phyloP scores from a whole-genome alignment of 1,139 yeast genomes.

The Zygosaccharomyces pseudobailii region DNA sequence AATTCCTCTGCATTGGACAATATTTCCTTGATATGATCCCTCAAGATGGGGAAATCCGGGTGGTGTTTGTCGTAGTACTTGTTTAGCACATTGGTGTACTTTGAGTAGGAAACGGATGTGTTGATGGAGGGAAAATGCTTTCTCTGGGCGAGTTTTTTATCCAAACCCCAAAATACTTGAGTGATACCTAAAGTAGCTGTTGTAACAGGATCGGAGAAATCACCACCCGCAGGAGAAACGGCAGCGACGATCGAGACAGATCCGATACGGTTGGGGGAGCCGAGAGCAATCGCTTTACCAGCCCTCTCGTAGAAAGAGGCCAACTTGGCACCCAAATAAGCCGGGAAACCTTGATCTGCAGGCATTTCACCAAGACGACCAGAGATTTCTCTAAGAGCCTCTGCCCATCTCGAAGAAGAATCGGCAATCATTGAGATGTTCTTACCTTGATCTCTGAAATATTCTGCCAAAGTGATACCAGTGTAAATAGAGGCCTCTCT shows the following conservation, averaged over 20 bases:
- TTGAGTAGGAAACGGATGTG: slow-evolving; percentile 92
- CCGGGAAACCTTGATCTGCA: slow-evolving; percentile 99
- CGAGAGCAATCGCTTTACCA: slow-evolving; percentile 92
- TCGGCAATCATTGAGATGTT: slow-evolving; percentile 99
- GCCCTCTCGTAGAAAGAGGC: slow-evolving; percentile 99
- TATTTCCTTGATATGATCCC: slow-evolving; percentile 90
- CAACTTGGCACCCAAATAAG: slow-evolving; percentile 95
- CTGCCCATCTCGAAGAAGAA: slow-evolving; percentile 99
- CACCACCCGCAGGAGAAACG: slow-evolving; percentile 99
- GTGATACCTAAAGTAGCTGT: slow-evolving; percentile 97
- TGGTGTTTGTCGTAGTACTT: slow-evolving; percentile 80
- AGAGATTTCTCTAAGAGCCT: slow-evolving; percentile 97
- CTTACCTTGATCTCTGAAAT: slow-evolving; percentile 99
- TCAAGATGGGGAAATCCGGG: slow-evolving; percentile 85
- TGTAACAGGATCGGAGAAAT: slow-evolving; percentile 99
- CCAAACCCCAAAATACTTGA: slow-evolving; percentile 99
- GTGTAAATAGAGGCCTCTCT: slow-evolving; percentile 99
- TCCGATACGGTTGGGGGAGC: slow-evolving; percentile 94
- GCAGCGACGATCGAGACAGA: slow-evolving; percentile 99
- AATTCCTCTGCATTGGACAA: slow-evolving; percentile 95
- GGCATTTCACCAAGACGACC: slow-evolving; percentile 99
- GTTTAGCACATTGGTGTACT: slow-evolving; percentile 82
- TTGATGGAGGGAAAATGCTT: slow-evolving; percentile 99
- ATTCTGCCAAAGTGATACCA: slow-evolving; percentile 97
- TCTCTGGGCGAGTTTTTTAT: slow-evolving; percentile 97